These are phyloP conservation scores for Botrytis paeoniae DNA, from an alignment of 2,329 filamentous ascomycete genomes.

Conservation along the genomic window DNA sequence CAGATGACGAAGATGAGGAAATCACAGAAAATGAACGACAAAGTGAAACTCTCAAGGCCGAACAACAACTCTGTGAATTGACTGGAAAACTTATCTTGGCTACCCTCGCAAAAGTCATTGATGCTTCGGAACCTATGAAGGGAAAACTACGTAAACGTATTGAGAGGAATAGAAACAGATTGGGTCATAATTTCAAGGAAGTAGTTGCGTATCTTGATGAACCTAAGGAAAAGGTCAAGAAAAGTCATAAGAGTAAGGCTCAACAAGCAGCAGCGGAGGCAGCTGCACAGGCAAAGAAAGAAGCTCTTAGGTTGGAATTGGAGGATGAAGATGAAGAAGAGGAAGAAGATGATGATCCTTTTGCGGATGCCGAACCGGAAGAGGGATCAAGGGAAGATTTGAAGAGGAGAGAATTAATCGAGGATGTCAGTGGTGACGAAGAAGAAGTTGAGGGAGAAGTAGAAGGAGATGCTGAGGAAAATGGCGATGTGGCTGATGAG, in stretches of 20 bases:
- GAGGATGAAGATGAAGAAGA: slow-evolving; percentile 28
- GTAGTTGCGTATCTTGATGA: slow-evolving; percentile 78
- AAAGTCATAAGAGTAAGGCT: slow-evolving; percentile 40
- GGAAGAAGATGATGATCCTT: slow-evolving; percentile 40
- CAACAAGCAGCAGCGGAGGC: slow-evolving; percentile 44
- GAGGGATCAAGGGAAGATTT: slow-evolving; percentile 60
- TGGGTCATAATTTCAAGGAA: slow-evolving; percentile 84
- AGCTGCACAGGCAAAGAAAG: slow-evolving; percentile 42
- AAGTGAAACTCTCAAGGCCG: slow-evolving; percentile 68
- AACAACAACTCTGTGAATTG: slow-evolving; percentile 82
- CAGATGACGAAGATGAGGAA: slow-evolving; percentile 53
- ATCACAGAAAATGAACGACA: slow-evolving; percentile 57
- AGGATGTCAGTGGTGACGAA: slow-evolving; percentile 44
- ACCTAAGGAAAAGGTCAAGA: slow-evolving; percentile 49
- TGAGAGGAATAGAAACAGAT: slow-evolving; percentile 71
- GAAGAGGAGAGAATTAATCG: slow-evolving; percentile 52
- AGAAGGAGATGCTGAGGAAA: slow-evolving; percentile 38
- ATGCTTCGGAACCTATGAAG: slow-evolving; percentile 56
- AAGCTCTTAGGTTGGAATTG: slow-evolving; percentile 37
- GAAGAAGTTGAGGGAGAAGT: slow-evolving; percentile 42
- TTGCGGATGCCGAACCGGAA: slow-evolving; percentile 51
- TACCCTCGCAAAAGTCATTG: slow-evolving; percentile 71
- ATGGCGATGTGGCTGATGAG: slow-evolving; percentile 35
- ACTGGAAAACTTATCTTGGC: slow-evolving; percentile 81
- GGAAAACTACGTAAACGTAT: slow-evolving; percentile 69